Base-by-base conservation (phyloP, 805 yeast genomes). In the Yamadazyma paraphyllophila region DNA sequence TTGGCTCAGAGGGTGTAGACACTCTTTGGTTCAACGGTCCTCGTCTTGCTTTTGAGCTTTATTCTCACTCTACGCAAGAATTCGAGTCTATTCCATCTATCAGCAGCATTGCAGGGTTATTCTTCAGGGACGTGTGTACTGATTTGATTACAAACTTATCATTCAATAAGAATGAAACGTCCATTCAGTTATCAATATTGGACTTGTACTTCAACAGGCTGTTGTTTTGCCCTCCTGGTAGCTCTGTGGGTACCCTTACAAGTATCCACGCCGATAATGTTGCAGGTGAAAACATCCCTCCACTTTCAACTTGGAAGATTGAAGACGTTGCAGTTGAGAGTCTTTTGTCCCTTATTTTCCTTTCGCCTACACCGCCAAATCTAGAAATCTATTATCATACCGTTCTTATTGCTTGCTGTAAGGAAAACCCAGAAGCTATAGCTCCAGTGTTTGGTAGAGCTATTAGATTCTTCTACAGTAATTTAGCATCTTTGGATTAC, bases 381-480 rank as follows among this genome's bases (percentile, higher is more conserved):
- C 82, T 83, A 15, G 78, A 70, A 48, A 85, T 90, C 25, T 94
- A 90, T 63, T 94, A 85, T 65, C 88, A 88, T 64, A 77, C 95
- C 1, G 80, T 91, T 9, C 72, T 94, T 48, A 89, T 90, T 26
- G 91, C 91, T 56, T 88, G 94, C 39, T 92, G 98, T 65, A 82
- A 55, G 73, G 88, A 74, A 83, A 92, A 54, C 41, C 76, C 77
- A 5, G 74, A 63, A 58, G 74, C 95, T 0, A 84, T 92, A 60
- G 97, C 98, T 1, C 97, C 97, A 7, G 96, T 91, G 1, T 81
- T 94, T 60, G 99, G 98, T 33, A 80, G 96, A 52, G 95, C 96
- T 1, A 80, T 92, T 50, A 78, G 97, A 54, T 88, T 80, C 60
- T 79, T 92, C 57, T 94, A 87, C 66, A 71, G 78, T 37, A 76